Base-by-base conservation (phyloP, 495 filamentous ascomycete species). In the Neurospora sp. region DNA sequence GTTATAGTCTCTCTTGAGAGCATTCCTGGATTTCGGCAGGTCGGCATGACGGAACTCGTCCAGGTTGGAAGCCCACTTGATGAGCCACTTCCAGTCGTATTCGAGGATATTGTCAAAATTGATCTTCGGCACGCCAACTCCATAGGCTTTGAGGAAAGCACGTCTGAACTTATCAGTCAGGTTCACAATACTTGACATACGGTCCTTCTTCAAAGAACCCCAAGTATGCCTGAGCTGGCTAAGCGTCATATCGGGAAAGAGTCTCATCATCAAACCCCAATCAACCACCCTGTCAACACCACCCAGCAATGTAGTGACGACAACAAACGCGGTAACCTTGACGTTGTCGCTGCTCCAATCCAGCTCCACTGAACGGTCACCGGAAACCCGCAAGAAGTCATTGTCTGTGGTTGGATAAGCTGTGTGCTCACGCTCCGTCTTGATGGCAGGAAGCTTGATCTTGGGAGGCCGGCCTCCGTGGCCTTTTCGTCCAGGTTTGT, bases 161-260 rank as follows among this genome's bases (percentile, higher is more conserved):
- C 89, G 85, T 74, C 93, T 91, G 78, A 98, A 97, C 74, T 92
- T 89, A n/a, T 82, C 81, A 38, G 91, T 90, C 77, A 98, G 82
- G 71, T 89, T 88, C 8, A 90, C 84, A 53, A 97, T 86, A 37
- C 89, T 86, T 10, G 86, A 82, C 68, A 86, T 85, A 68, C 90
- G 87, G 71, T 87, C 89, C 68, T 83, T 86, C 14, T 87, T 84
- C 12, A 91, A 80, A 8, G 74, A 81, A 39, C 82, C 83, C 87
- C 91, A 96, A 45, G 86, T 84, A 22, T 88, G 87, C 69, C 87
- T 83, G 9, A 97, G 81, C 45, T 81, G 80, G 84, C 84, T 47
- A 81, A 83, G 22, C 85, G 80, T 74, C 87, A 86, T 71, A 85
- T 86, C 82, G 14, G 90, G 89, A 75, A 94, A 93, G 39, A 89